A percentile compares a stretch with the other conserved stretches of the same genome.
These are phyloP conservation scores for Coniochaeta prunicola DNA, from an alignment of 2,329 filamentous ascomycete genomes.

Conservation along the genomic window DNA sequence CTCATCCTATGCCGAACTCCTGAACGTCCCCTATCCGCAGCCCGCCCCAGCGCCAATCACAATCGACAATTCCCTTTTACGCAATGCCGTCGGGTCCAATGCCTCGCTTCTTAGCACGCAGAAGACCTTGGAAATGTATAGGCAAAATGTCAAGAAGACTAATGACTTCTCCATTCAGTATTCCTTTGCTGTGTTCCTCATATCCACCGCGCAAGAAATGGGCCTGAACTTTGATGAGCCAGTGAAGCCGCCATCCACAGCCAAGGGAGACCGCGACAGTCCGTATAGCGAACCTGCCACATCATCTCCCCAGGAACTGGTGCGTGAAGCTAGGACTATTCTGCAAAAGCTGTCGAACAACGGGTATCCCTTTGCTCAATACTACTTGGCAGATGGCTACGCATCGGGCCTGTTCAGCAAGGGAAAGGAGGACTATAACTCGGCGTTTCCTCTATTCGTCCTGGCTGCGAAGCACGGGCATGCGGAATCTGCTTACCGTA, in stretches of 20 bases:
- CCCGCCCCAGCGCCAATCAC: slow-evolving; percentile 59
- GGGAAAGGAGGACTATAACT: slow-evolving; percentile 83
- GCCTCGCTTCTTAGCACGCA: slow-evolving; percentile 85
- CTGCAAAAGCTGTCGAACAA: slow-evolving; percentile 78
- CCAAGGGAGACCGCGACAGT: slow-evolving; percentile 36
- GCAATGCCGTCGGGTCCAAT: slow-evolving; percentile 75
- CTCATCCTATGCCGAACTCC: slow-evolving; percentile 50
- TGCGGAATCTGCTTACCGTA: slow-evolving; percentile 89
- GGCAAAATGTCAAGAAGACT: slow-evolving; percentile 94
- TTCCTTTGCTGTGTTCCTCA: slow-evolving; percentile 91
- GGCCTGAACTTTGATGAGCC: slow-evolving; percentile 46
- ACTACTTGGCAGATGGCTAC: slow-evolving; percentile 92
- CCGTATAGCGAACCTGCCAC: slow-evolving; percentile 37
- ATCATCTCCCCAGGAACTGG: slow-evolving; percentile 57
- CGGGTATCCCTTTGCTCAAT: slow-evolving; percentile 94
- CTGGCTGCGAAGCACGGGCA: slow-evolving; percentile 95
- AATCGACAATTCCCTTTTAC: slow-evolving; percentile 75
- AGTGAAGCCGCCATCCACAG: slow-evolving; percentile 37
- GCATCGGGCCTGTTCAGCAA: slow-evolving; percentile 94
- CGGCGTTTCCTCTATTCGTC: slow-evolving; percentile 87
- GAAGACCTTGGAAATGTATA: slow-evolving; percentile 96
- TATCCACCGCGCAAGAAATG: slow-evolving; percentile 79
- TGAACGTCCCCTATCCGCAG: slow-evolving; percentile 72
- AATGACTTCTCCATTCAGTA: slow-evolving; percentile 87
- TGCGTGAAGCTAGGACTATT: slow-evolving; percentile 84